These are phyloP conservation scores for Pholiota molesta DNA, from an alignment of 768 basidiomycete genomes.

Conservation along the genomic window DNA sequence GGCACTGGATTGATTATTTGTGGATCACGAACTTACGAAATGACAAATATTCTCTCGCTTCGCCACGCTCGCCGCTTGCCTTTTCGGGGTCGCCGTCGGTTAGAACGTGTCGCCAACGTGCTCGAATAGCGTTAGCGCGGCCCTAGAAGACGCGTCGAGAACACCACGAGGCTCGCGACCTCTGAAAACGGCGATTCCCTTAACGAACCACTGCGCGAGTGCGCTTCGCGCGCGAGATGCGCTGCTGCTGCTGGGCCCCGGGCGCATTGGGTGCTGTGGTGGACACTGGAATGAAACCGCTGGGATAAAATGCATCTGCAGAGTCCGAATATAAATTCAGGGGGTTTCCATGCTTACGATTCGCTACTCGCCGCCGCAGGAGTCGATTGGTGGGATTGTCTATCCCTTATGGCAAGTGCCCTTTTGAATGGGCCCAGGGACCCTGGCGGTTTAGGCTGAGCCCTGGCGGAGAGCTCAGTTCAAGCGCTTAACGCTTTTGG, in stretches of 20 bases:
- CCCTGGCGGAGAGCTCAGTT: conserved; percentile 3
- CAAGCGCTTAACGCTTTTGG: conserved; percentile 22
- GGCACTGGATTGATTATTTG: not conserved
- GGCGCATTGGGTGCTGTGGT: not conserved
- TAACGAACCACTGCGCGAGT: conserved; percentile 7
- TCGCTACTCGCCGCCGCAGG: conserved; percentile 5
- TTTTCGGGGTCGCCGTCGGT: not conserved
- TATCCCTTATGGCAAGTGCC: conserved; percentile 18
- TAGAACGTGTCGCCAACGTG: not conserved
- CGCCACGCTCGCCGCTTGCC: not conserved
- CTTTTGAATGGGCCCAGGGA: conserved; percentile 16
- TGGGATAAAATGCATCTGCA: not conserved
- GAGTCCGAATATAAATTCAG: conserved; percentile 15
- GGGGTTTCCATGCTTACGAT: conserved; percentile 25
- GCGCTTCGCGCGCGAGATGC: not conserved
- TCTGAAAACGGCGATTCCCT: conserved; percentile 4
- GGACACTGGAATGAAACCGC: not conserved
- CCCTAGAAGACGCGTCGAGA: not conserved
- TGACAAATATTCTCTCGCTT: too few relatives aligned
- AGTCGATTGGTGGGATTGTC: conserved; percentile 1
- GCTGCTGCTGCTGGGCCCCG: not conserved
- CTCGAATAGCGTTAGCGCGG: not conserved
- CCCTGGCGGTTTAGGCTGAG: conserved; percentile 5
- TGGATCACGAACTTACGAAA: not conserved
- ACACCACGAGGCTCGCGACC: conserved; percentile 9